Evolutionary conservation across 768 basidiomycete genomes (phyloP), one percentile per base, ranked within the genome.

Genomic region (Rhizopogon sp.): DNA sequence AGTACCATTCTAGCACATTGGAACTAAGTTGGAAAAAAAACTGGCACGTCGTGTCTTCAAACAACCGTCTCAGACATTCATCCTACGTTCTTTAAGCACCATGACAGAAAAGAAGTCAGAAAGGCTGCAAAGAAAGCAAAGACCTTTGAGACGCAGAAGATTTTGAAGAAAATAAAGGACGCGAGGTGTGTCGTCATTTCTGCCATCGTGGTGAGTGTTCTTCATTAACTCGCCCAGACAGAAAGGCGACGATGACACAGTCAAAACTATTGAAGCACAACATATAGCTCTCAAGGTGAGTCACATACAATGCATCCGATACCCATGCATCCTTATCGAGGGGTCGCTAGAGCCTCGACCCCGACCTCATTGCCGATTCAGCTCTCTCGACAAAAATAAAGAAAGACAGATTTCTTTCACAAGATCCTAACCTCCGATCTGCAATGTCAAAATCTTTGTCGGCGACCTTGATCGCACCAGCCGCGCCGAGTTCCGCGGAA

Each of bases 91-190:
- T 50, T 60, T 40, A 66, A 96, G 93, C 84, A 89, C 62, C 90
- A 90, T 66, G 80, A 80, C 55, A 65, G 88, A 49, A 87, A 81
- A 65, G 86, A 88, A 60, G 79, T 89, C 8, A 79, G 79, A 59
- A 88, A 88, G 61, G 81, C 85, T 5, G 81, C 87, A 29, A 95
- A 92, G 74, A 90, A 87, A 63, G 87, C 88, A 9, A 90, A 84
- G 66, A 72, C 79, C 0, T 89, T 90, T 57, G 93, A 96, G 72
- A 82, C 81, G 0, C 89, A 87, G 68, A 88, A 87, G 66, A 70
- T 87, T n/a, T 79, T 93, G 55, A 95, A 93, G 75, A 85, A 82
- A 69, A 72, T 94, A 29, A 93, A 89, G 67, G 78, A 75, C 25
- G 67, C 85, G 29, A 74, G 87, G 89, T 89, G 58, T 50, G 74